Base-by-base conservation (phyloP, 305 asterid species). In the Fraxinus xanthoxyloides region DNA sequence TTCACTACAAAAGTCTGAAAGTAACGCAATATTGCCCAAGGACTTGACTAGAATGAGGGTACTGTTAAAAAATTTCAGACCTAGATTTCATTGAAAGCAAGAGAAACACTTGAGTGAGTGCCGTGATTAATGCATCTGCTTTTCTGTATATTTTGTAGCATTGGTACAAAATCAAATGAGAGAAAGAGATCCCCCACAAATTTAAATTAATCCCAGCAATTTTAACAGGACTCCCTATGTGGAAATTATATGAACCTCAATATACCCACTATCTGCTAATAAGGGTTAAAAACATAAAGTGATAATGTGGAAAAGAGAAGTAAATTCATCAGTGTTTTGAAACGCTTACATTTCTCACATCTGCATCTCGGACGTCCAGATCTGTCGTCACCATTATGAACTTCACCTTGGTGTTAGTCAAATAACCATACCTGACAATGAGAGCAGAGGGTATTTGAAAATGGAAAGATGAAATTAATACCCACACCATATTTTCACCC, bases 341-440 rank as follows among this genome's bases (percentile, higher is more conserved):
- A 38, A 54, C 36, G 83, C 98, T 96, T 90, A 96, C 99, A 86
- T 86, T 89, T 90, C 98, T 90, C 84, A 93, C 97, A 87, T 96
- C 99, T 30, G 93, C 95, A 88, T 94, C 99, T 26, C 97, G 89
- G 76, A 96, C 98, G 82, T 94, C 97, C 84, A 96, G 98, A 86
- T 94, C 98, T 2, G 98, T 93, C 74, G 99, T 91, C 56, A 96
- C 98, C 89, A 94, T 78, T 80, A 96, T 91, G 83, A 96, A 94
- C 91, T 96, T 96, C 94, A 96, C 98, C 88, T 96, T 96, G 77
- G 99, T 96, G 83, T 96, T 96, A 23, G 99, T 96, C 89, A 96
- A 84, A 86, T 94, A 96, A 51, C 99, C 99, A 79, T 96, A 96
- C 89, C 99, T 96, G 89, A 81, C 48, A 79, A 30, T 34, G 70